A percentile compares a stretch with the other conserved stretches of the same genome.
phyloP scores from a whole-genome alignment of 1,284 basidiomycete species.

The Abortiporus biennis region DNA sequence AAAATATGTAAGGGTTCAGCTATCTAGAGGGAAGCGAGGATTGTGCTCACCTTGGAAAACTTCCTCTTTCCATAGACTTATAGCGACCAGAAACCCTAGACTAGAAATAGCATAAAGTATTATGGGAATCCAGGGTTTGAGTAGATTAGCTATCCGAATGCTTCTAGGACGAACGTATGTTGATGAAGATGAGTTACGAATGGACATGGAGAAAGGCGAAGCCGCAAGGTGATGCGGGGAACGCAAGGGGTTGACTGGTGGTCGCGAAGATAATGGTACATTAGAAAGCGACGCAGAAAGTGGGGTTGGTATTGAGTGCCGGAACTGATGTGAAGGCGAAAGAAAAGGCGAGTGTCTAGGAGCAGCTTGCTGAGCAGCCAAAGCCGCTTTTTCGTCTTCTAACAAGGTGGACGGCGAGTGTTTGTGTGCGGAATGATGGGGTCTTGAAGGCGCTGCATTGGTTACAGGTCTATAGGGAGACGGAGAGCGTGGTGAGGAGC shows the following conservation, averaged over 20 bases:
- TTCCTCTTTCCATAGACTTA: conserved; percentile 68
- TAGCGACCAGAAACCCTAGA: conserved; percentile 62
- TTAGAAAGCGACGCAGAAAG: background rate
- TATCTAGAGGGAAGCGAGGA: too few species aligned
- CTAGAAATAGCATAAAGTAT: conserved; percentile 64
- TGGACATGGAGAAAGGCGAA: conserved; percentile 18
- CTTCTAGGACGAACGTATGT: conserved; percentile 42
- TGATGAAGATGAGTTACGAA: conserved; percentile 24
- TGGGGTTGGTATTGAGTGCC: too few species aligned
- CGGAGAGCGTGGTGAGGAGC: conserved; percentile 11
- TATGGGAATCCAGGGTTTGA: conserved; percentile 69
- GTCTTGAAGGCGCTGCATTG: conserved; percentile 19
- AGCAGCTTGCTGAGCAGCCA: too few species aligned
- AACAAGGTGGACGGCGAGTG: too few species aligned
- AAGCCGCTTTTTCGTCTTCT: too few species aligned
- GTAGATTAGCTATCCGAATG: conserved; percentile 46
- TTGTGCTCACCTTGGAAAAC: conserved; percentile 64
- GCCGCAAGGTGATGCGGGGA: conserved; percentile 1
- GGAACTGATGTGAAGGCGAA: background rate
- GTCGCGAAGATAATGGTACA: background rate
- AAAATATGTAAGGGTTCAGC: too few species aligned
- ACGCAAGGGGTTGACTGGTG: background rate
- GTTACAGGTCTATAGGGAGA: conserved; percentile 24
- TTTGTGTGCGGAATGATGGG: conserved; percentile 7
- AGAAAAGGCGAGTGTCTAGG: conserved; percentile 6